These are phyloP conservation scores for Clitocybe nebularis DNA, from an alignment of 1,284 basidiomycete genomes.

Conservation along the genomic window DNA sequence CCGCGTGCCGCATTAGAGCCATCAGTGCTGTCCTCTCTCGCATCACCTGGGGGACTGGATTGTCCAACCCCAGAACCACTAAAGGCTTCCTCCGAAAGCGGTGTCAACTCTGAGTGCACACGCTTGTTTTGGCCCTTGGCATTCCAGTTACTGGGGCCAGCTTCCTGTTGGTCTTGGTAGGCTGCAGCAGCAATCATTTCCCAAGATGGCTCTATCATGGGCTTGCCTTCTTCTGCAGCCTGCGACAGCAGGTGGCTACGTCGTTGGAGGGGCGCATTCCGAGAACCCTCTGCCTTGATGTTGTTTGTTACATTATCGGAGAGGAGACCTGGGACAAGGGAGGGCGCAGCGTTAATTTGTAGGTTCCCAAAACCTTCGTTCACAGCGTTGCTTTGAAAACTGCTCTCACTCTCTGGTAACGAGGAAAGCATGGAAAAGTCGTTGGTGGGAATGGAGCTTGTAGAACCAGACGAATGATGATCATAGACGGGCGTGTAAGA, in stretches of 20 bases:
- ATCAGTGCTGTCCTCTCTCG: conserved; percentile 6
- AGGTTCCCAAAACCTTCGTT: conserved; percentile 32
- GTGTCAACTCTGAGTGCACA: conserved; percentile 35
- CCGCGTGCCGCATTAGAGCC: conserved; percentile 14
- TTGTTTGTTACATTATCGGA: conserved; percentile 11
- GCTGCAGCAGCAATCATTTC: conserved; percentile 38
- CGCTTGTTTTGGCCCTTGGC: conserved; percentile 36
- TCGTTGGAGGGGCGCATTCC: conserved; percentile 38
- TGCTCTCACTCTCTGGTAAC: conserved; percentile 14
- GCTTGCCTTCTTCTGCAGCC: conserved; percentile 29
- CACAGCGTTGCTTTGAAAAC: conserved; percentile 24
- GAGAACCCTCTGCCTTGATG: conserved; percentile 21
- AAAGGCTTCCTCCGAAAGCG: conserved; percentile 32
- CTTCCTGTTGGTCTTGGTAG: conserved; percentile 19
- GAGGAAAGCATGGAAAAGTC: conserved; percentile 30
- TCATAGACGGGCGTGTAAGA: conserved; percentile 27
- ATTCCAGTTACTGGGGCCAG: conserved; percentile 17
- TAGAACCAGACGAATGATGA: conserved; percentile 9
- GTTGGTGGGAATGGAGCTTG: conserved; percentile 12
- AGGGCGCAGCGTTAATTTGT: conserved; percentile 20
- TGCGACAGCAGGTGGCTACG: conserved; percentile 44
- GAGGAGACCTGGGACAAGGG: conserved; percentile 19
- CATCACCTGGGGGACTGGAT: conserved; percentile 12
- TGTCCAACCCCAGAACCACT: conserved; percentile 17
- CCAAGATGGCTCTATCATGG: conserved; percentile 34